These are phyloP conservation scores for Fusarium transvaalense DNA, from an alignment of 2,329 filamentous ascomycete genomes.

Conservation along the genomic window DNA sequence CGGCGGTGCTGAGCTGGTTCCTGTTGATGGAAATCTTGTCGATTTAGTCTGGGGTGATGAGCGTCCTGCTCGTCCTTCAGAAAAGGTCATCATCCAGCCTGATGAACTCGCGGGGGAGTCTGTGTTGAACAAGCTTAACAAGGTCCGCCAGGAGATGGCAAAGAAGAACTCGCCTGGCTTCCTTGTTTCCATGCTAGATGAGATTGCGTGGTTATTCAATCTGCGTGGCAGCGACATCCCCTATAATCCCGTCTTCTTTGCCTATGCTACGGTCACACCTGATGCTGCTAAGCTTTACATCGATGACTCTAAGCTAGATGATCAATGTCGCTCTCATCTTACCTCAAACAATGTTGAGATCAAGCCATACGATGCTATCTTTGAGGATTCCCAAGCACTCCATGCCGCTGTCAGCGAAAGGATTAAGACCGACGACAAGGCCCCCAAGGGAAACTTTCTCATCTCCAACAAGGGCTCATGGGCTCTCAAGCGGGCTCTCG, in stretches of 20 bases:
- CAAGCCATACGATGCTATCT: constrained; percentile 85
- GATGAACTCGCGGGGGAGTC: constrained; percentile 84
- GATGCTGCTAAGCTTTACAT: constrained; percentile 84
- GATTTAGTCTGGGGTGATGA: constrained; percentile 87
- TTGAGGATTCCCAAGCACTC: constrained; percentile 79
- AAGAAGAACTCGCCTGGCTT: constrained; percentile 91
- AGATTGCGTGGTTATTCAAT: constrained; percentile 99
- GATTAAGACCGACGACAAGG: constrained; percentile 50
- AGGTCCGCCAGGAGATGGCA: constrained; percentile 89
- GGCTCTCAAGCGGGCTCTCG: constrained; percentile 88
- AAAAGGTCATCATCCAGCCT: constrained; percentile 79
- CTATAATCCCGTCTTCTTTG: constrained; percentile 99
- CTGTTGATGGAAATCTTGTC: constrained; percentile 86
- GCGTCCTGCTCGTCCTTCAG: constrained; percentile 79
- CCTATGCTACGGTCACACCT: constrained; percentile 89
- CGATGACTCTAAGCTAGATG: constrained; percentile 80
- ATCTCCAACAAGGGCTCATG: constrained; percentile 92
- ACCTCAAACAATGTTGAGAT: constrained; percentile 76
- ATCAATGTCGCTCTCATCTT: constrained; percentile 77
- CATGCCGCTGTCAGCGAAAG: constrained; percentile 56
- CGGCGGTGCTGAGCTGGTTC: constrained; percentile 80
- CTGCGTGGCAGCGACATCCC: constrained; percentile 93
- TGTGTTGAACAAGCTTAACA: constrained; percentile 83
- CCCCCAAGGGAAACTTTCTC: constrained; percentile 74
- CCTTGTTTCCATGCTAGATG: constrained; percentile 93